Percentiles rank a stretch among this genome's conserved stretches.
Evolutionary conservation across 257 asterid genomes (phyloP).

Genomic region (Cruciata laevipes): DNA sequence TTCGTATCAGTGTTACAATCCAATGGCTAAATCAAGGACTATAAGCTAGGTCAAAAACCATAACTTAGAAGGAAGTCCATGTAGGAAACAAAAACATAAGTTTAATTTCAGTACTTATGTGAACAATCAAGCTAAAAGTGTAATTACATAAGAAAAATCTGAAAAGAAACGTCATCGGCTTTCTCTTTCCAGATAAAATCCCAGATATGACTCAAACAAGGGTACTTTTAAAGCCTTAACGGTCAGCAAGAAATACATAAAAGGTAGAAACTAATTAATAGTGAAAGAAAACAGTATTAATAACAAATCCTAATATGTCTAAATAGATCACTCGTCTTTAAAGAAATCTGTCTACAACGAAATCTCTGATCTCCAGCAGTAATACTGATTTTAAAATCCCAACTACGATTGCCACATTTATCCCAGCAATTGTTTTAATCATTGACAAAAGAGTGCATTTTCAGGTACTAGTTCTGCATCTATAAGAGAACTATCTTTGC

Average conservation of each 20-base stretch:
- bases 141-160: background rate
- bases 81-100: background rate
- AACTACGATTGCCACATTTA: background rate
- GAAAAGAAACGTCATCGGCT: background rate
- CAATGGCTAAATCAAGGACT: background rate
- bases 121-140: background rate
- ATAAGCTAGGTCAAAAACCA: background rate
- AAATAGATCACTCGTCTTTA: background rate
- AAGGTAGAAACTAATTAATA: background rate
- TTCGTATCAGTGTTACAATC: background rate
- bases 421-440: background rate
- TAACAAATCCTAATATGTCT: background rate
- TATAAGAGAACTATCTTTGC: background rate
- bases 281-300: background rate
- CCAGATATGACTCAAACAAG: background rate
- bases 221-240: background rate
- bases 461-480: background rate
- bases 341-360: no score
- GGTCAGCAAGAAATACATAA: background rate
- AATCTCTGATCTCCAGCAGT: background rate
- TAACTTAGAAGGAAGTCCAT: background rate
- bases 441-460: background rate
- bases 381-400: no score
- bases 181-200: background rate
- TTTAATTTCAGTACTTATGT: background rate